phyloP scores from a whole-genome alignment of 2,329 filamentous ascomycete genomes.

The Nemania diffusa region DNA sequence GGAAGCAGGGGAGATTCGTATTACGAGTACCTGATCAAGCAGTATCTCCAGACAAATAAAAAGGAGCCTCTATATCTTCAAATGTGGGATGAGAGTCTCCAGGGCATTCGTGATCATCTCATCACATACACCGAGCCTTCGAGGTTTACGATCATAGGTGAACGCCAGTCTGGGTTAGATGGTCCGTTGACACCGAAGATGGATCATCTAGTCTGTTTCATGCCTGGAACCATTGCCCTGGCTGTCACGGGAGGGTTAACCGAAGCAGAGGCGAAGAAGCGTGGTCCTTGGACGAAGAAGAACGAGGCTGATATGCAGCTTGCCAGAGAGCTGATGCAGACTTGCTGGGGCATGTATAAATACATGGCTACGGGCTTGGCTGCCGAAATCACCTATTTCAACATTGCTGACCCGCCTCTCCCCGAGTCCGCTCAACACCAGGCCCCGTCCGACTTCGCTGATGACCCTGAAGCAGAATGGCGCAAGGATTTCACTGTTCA shows the following conservation, averaged over 20 bases:
- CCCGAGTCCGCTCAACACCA: constrained; percentile 66
- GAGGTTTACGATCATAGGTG: constrained; percentile 88
- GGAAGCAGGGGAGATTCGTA: constrained; percentile 97
- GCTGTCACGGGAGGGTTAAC: constrained; percentile 83
- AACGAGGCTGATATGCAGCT: constrained; percentile 89
- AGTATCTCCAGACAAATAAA: constrained; percentile 92
- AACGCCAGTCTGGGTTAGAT: constrained; percentile 79
- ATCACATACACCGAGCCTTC: constrained; percentile 86
- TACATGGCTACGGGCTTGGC: constrained; percentile 91
- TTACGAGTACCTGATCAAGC: constrained; percentile 99
- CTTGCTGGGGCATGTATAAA: constrained; percentile 98
- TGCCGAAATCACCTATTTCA: constrained; percentile 92
- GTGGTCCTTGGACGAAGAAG: constrained; percentile 76
- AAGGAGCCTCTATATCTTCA: constrained; percentile 87
- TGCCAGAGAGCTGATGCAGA: constrained; percentile 91
- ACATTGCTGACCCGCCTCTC: constrained; percentile 74
- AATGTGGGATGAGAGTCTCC: constrained; percentile 90
- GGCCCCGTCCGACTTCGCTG: constrained; percentile 62
- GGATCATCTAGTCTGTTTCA: constrained; percentile 98
- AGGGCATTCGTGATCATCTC: constrained; percentile 89
- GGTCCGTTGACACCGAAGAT: constrained; percentile 83
- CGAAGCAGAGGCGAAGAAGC: constrained; percentile 78
- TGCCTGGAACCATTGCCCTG: constrained; percentile 94
- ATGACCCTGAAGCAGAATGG: constrained; percentile 70
- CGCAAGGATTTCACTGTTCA: constrained; percentile 83